These are phyloP conservation scores for Gossypium gossypioides DNA, from an alignment of 441 rosid genomes.

Conservation along the genomic window DNA sequence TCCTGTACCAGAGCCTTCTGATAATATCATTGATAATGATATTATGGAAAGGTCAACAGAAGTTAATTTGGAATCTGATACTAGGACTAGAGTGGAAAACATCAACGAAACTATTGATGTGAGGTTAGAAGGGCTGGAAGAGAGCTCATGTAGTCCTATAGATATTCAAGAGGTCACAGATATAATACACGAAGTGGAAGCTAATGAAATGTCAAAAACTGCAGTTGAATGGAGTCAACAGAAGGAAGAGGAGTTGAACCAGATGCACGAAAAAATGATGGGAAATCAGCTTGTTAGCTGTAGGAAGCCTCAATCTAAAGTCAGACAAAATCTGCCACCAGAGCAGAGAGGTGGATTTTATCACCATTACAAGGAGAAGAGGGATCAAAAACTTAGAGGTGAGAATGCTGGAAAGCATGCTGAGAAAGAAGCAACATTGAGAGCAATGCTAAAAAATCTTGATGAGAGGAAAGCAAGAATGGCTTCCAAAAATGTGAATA, in stretches of 20 bases:
- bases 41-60: slow-evolving; percentile 16
- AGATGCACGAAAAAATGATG: slow-evolving; percentile 41
- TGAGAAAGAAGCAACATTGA: slow-evolving; percentile 44
- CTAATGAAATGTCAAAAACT: slow-evolving; percentile 20
- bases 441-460: slow-evolving; percentile 42
- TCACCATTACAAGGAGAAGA: slow-evolving; percentile 49
- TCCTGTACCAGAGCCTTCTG: slow-evolving; percentile 18
- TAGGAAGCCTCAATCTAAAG: slow-evolving; percentile 19
- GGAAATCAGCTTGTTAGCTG: slow-evolving; percentile 22
- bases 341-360: slow-evolving; percentile 56
- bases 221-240: slow-evolving; percentile 41
- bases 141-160: slow-evolving; percentile 16
- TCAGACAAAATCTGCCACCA: slow-evolving; percentile 21
- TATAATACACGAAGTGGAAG: slow-evolving; percentile 20
- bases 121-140: slow-evolving; percentile 24
- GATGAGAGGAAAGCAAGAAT: slow-evolving; percentile 44
- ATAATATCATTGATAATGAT: slow-evolving; percentile 22
- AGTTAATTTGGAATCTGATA: slow-evolving; percentile 26
- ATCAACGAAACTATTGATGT: slow-evolving; percentile 20
- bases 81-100: slow-evolving; percentile 15
- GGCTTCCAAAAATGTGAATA: slow-evolving; percentile 29
- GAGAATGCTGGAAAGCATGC: slow-evolving; percentile 42
- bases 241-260: slow-evolving; percentile 48
- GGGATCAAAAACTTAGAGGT: slow-evolving; percentile 54
- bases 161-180: slow-evolving; percentile 20